Evolutionary conservation across 495 filamentous ascomycete species (phyloP).

Genomic region (Poronia punctata): DNA sequence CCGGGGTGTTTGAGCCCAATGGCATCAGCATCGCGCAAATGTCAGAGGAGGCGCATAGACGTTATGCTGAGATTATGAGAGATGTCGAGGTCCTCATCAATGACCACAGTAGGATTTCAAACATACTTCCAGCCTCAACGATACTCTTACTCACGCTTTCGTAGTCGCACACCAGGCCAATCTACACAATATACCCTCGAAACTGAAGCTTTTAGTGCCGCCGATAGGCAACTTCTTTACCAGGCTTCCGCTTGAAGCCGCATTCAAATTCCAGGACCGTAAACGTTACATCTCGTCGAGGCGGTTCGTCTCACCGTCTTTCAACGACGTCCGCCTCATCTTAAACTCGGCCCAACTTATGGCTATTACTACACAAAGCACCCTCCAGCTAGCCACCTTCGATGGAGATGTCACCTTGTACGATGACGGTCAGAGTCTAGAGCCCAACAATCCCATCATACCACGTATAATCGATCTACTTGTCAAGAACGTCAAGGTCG

Average conservation of each 20-base stretch:
- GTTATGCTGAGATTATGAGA: constrained; percentile 91
- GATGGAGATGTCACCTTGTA: constrained; percentile 98
- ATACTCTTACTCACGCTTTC: constrained; percentile 7
- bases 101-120: constrained; percentile 67
- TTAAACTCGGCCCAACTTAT: constrained; percentile 93
- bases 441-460: constrained; percentile 67
- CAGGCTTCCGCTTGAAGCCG: constrained; percentile 70
- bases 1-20: constrained; percentile 62
- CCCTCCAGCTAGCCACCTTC: constrained; percentile 80
- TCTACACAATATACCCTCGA: constrained; percentile 63
- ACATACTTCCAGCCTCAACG: constrained; percentile 4
- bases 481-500: constrained; percentile 62
- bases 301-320: constrained; percentile 91
- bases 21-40: constrained; percentile 54
- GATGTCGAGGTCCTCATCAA: constrained; percentile 89
- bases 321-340: constrained; percentile 91
- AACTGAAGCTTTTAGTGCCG: constrained; percentile 87
- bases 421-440: constrained; percentile 80
- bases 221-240: constrained; percentile 90
- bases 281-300: constrained; percentile 81
- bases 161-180: constrained; percentile 64
- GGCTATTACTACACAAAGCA: constrained; percentile 63
- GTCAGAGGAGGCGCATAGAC: constrained; percentile 60
- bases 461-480: constrained; percentile 60
- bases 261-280: constrained; percentile 84